Evolutionary conservation across 1,139 yeast species (phyloP).

Genomic region (Geotrichum bryndzae): DNA sequence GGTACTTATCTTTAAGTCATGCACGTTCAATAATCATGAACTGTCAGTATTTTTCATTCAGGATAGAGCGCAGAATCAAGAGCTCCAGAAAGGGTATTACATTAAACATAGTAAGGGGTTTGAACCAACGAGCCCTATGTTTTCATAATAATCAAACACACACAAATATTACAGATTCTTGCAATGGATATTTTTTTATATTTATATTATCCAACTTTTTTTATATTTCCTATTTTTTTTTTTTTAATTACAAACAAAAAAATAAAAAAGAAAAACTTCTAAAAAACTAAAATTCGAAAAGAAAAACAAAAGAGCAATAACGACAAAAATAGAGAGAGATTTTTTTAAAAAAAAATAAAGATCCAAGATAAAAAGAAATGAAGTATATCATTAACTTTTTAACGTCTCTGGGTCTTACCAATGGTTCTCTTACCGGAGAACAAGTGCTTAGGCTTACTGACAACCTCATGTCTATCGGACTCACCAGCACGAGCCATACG

Average conservation of each 20-base stretch:
- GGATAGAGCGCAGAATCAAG: background rate
- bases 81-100: no score
- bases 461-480: conserved; percentile 86
- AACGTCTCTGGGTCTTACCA: conserved; percentile 66
- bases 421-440: conserved; percentile 94
- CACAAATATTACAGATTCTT: background rate
- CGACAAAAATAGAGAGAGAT: background rate
- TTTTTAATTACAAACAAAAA: background rate
- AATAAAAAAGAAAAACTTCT: background rate
- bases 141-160: background rate
- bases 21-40: no score
- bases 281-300: background rate
- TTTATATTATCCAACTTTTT: background rate
- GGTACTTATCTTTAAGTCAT: background rate
- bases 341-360: background rate
- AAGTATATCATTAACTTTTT: conserved; percentile 20
- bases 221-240: background rate
- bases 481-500: conserved; percentile 92
- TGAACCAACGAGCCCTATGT: no score
- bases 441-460: conserved; percentile 86
- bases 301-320: background rate
- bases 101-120: no score
- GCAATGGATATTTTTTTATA: background rate
- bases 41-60: no score
- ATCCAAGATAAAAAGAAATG: background rate